Evolutionary conservation across 2,329 filamentous ascomycete species (phyloP).

Genomic region (Gnomoniopsis smithogilvyi): DNA sequence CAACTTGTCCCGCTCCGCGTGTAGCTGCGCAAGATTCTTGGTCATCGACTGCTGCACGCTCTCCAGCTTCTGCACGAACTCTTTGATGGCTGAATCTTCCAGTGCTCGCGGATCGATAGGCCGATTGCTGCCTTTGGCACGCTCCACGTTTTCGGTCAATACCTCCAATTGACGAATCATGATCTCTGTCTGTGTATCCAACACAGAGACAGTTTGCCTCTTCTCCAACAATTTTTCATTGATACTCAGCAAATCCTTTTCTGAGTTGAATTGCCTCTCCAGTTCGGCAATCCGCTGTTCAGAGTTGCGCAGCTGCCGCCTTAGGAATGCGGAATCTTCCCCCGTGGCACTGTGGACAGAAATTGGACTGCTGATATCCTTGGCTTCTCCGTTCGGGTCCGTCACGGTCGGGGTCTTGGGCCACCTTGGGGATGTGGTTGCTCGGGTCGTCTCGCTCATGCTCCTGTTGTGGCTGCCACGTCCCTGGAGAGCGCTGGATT

Average conservation of each 20-base stretch:
- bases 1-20: constrained; percentile 73
- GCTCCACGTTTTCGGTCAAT: constrained; percentile 82
- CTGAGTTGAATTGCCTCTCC: constrained; percentile 68
- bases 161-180: constrained; percentile 90
- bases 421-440: constrained; percentile 65
- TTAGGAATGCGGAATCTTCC: constrained; percentile 64
- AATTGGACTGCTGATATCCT: constrained; percentile 71
- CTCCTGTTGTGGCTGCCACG: constrained; percentile 55
- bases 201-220: constrained; percentile 88
- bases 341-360: constrained; percentile 53
- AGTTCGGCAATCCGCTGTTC: constrained; percentile 86
- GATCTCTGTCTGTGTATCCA: constrained; percentile 93
- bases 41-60: constrained; percentile 59
- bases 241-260: constrained; percentile 67
- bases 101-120: constrained; percentile 78
- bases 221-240: constrained; percentile 90
- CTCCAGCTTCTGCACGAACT: constrained; percentile 75
- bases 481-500: constrained; percentile 41
- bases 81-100: constrained; percentile 87
- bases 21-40: constrained; percentile 55
- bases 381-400: constrained; percentile 43
- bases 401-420: constrained; percentile 64
- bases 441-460: constrained; percentile 64
- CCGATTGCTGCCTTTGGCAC: constrained; percentile 77
- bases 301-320: constrained; percentile 74